These are phyloP conservation scores for Lophiotrema nucula DNA, from an alignment of 495 filamentous ascomycete genomes.

Conservation along the genomic window DNA sequence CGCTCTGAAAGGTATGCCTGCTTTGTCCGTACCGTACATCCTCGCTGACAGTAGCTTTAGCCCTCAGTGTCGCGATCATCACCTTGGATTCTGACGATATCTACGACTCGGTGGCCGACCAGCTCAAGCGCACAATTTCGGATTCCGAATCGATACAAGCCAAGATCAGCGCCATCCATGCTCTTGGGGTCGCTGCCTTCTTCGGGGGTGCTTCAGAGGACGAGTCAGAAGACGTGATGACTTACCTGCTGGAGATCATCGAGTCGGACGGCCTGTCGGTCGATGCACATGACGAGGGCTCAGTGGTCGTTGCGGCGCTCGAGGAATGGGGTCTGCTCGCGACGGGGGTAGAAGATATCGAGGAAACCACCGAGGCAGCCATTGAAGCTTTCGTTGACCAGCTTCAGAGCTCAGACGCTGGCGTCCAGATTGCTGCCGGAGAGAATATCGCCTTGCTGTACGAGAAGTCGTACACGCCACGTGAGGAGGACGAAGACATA, in stretches of 20 bases:
- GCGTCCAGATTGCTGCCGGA: constrained; percentile 82
- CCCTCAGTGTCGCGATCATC: constrained; percentile 73
- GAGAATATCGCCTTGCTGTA: constrained; percentile 88
- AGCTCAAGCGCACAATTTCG: constrained; percentile 68
- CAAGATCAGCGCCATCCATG: constrained; percentile 74
- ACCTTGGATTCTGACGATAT: constrained; percentile 68
- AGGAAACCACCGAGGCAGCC: constrained; percentile 67
- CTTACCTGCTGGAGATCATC: constrained; percentile 80
- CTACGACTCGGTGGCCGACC: constrained; percentile 61
- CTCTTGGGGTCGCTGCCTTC: constrained; percentile 68
- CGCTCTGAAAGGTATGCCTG: constrained; percentile 56
- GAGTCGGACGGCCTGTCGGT: constrained; percentile 78
- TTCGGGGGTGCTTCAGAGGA: constrained; percentile 75
- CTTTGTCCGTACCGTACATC: not conserved
- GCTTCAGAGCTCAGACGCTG: constrained; percentile 69
- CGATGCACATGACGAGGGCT: constrained; percentile 68
- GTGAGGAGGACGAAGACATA: constrained; percentile 58
- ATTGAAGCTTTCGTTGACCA: constrained; percentile 90
- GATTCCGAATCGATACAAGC: constrained; percentile 62
- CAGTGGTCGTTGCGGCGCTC: constrained; percentile 78
- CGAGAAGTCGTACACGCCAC: constrained; percentile 71
- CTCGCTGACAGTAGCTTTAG: constrained; percentile 37
- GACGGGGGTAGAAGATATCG: constrained; percentile 77
- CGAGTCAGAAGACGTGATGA: constrained; percentile 73
- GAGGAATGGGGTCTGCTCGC: constrained; percentile 87